Conservation (phyloP, 2,329 filamentous ascomycete species). For the Alternaria viburni region DNA sequence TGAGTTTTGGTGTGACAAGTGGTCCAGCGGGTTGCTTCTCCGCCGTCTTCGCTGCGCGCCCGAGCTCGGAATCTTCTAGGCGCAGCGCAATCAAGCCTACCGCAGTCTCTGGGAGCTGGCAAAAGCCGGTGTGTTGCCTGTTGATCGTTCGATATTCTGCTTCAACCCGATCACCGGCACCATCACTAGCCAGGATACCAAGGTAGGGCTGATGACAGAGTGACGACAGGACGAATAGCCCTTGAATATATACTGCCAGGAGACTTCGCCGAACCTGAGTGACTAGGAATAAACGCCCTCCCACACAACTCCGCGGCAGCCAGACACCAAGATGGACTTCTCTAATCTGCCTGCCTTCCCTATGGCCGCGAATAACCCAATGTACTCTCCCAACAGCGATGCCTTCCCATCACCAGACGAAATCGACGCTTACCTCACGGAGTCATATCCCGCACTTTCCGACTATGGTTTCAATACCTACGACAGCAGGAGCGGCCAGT, state of each 20-base stretch:
- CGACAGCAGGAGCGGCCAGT: background rate
- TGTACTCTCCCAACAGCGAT: slow-evolving; percentile 12
- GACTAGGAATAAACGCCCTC: background rate
- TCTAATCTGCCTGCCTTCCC: slow-evolving; percentile 3
- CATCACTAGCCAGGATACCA: slow-evolving; percentile 1
- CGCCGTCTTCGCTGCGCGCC: background rate
- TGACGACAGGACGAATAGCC: slow-evolving; percentile 6
- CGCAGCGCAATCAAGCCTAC: slow-evolving; percentile 6
- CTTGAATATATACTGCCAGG: background rate
- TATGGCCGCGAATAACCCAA: background rate
- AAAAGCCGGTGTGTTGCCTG: slow-evolving; percentile 7
- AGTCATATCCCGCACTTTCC: slow-evolving; percentile 3
- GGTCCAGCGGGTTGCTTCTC: background rate
- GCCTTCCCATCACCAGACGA: slow-evolving; percentile 7
- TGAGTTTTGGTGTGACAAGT: background rate
- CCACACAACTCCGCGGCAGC: background rate
- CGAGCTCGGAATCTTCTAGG: slow-evolving; percentile 7
- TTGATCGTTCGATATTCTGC: slow-evolving; percentile 11
- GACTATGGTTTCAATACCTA: slow-evolving; percentile 3
- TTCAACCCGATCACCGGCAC: background rate
- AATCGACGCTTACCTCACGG: slow-evolving; percentile 7
- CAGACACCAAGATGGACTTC: slow-evolving; percentile 2
- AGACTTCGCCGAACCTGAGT: background rate
- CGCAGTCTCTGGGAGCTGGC: background rate
- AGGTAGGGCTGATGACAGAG: slow-evolving; percentile 2